Conservation (phyloP, 768 basidiomycete genomes). For the Tylopilus intermedius region DNA sequence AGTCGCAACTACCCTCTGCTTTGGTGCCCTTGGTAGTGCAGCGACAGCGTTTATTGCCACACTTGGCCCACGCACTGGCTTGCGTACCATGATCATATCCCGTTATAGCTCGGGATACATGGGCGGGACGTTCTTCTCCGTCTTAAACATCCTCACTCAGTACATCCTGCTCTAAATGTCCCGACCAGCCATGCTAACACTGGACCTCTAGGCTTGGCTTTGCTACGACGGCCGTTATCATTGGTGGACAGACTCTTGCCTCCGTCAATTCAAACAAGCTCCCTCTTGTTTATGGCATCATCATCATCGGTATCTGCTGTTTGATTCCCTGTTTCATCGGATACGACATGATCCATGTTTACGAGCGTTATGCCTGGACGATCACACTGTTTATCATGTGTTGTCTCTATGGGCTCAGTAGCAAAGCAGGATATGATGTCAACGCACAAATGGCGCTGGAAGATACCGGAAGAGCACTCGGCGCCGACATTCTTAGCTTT, state of each 20-base stretch:
- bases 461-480: too few relatives aligned
- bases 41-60: slow-evolving; percentile 50
- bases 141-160: slow-evolving; percentile 54
- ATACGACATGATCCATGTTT: slow-evolving; percentile 43
- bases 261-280: slow-evolving; percentile 42
- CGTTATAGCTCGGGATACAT: slow-evolving; percentile 46
- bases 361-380: slow-evolving; percentile 56
- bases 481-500: too few relatives aligned
- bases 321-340: slow-evolving; percentile 45
- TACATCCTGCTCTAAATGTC: slow-evolving; percentile 10
- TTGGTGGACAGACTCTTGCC: slow-evolving; percentile 49
- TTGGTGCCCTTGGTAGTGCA: slow-evolving; percentile 40
- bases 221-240: slow-evolving; percentile 42
- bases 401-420: slow-evolving; percentile 48
- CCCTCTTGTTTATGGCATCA: slow-evolving; percentile 44
- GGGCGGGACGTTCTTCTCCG: slow-evolving; percentile 45
- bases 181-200: background rate
- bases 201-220: slow-evolving; percentile 39
- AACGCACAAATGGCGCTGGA: slow-evolving; percentile 34
- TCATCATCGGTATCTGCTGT: slow-evolving; percentile 40
- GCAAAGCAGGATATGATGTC: slow-evolving; percentile 42
- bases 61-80: slow-evolving; percentile 48
- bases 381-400: slow-evolving; percentile 42
- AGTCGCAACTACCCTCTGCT: slow-evolving; percentile 42
- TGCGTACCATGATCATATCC: slow-evolving; percentile 51